Evolutionary conservation across 805 yeast genomes (phyloP), one percentile per base, ranked within the genome.

Genomic region (Saturnispora zaruensis): DNA sequence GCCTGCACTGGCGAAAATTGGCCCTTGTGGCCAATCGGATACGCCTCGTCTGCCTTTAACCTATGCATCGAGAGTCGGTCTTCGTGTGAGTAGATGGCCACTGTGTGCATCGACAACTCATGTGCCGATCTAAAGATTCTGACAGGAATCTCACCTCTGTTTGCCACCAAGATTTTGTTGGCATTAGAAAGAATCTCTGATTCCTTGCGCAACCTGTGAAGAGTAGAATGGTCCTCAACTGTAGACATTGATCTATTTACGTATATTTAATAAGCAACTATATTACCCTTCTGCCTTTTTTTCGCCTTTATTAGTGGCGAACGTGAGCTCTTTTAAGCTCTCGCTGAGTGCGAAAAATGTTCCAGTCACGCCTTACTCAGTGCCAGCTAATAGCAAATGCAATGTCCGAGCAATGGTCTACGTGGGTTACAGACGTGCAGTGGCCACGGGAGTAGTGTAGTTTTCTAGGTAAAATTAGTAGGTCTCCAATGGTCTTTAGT

Each of bases 131-230:
- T 84, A 62, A 91, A 87, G 59, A 93, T 88, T 61, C 99, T 75
- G 28, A 90, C 96, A 2, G 99, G 97, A 59, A 91, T 91, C 69
- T 91, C 99, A 64, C 98, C 98, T 70, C 99, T 79, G 73, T 91
- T 91, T 41, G 98, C 98, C 48, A 91, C 93, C 51, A 91, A 75
- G 16, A 91, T 96, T 8, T 84, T 77, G 23, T 81, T 73, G 68
- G 89, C 75, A 51, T 73, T 63, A 45, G 81, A 79, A 38, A 77
- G 67, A 50, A 77, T 71, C 49, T 66, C 64, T 5, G 77, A 72
- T 54, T 66, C 66, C 54, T 68, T 66, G 62, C 77, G 67, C 52
- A 72, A 55, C 47, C 61, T 59, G 42, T 61, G 65, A 41, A 66
- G 54, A 33, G 69, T 57, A 16, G 68, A 63, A 50, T 65, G 61